Evolutionary conservation across 1,284 basidiomycete genomes (phyloP).

Genomic region (Polyporus tsugae): DNA sequence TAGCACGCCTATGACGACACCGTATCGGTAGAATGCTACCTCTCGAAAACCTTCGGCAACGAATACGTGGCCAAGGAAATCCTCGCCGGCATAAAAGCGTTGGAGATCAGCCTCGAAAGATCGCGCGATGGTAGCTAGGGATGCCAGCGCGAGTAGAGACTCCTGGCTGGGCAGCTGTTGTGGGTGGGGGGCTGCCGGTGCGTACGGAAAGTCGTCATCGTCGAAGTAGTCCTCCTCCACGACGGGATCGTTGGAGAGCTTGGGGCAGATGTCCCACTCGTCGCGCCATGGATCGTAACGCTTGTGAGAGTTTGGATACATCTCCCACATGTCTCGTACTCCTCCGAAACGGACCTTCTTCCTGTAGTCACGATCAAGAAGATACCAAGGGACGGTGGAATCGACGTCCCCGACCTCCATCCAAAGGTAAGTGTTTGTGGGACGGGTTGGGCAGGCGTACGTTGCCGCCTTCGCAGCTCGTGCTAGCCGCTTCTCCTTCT

Average conservation of each 20-base stretch:
- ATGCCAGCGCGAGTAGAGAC: neutral
- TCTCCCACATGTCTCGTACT: constrained; percentile 12
- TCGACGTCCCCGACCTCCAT: constrained; percentile 6
- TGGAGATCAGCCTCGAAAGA: neutral
- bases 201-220: neutral
- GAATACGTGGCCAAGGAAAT: neutral
- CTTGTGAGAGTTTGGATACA: constrained; percentile 14
- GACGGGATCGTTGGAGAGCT: neutral
- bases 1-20: neutral
- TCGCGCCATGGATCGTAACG: constrained; percentile 17
- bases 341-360: neutral
- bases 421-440: constrained; percentile 15
- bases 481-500: neutral
- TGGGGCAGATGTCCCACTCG: constrained; percentile 16
- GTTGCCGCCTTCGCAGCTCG: constrained; percentile 6
- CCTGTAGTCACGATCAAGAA: neutral
- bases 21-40: constrained; percentile 4
- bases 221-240: neutral
- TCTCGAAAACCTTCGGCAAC: constrained; percentile 1
- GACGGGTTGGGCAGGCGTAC: constrained; percentile 16
- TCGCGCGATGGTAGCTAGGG: neutral
- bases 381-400: neutral
- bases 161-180: neutral
- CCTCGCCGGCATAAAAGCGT: neutral
- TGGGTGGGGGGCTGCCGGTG: neutral